Evolutionary conservation across 257 asterid species (phyloP).

Genomic region (Thymus quinquecostatus): DNA sequence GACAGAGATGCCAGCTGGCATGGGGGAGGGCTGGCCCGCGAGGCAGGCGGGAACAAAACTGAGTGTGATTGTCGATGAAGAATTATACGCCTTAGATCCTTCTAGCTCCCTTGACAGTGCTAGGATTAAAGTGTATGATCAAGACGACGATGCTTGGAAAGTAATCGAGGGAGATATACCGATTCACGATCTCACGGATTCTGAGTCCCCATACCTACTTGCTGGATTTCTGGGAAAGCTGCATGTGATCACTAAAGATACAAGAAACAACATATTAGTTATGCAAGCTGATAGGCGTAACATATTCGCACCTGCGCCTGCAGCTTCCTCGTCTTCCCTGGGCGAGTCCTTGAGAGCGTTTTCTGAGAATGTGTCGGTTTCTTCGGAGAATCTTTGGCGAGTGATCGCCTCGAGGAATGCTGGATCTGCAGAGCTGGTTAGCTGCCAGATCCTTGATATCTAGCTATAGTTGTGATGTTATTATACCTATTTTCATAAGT

Average conservation of each 20-base stretch:
- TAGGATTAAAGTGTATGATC: conserved; percentile 82
- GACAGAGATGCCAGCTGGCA: conserved; percentile 88
- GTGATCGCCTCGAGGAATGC: conserved; percentile 58
- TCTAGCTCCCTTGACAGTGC: conserved; percentile 71
- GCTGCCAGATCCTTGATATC: conserved; percentile 78
- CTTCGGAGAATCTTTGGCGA: conserved; percentile 69
- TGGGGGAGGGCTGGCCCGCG: conserved; percentile 99
- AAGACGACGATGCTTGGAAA: conserved; percentile 82
- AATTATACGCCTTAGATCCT: conserved; percentile 83
- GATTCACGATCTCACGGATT: conserved; percentile 59
- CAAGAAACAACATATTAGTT: conserved; percentile 61
- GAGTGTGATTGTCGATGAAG: conserved; percentile 83
- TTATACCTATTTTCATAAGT: conserved; percentile 7
- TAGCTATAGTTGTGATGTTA: conserved; percentile 30
- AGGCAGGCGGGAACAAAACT: conserved; percentile 86
- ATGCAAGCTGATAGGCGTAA: conserved; percentile 70
- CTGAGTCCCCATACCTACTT: conserved; percentile 76
- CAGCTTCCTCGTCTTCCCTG: conserved; percentile 43
- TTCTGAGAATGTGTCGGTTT: conserved; percentile 44
- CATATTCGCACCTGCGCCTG: conserved; percentile 31
- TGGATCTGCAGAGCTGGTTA: conserved; percentile 82
- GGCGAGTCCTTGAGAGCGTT: conserved; percentile 44
- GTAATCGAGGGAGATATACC: conserved; percentile 82
- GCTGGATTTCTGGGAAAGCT: conserved; percentile 83
- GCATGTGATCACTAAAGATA: conserved; percentile 78